phyloP scores from a whole-genome alignment of 495 filamentous ascomycete species.

The Neurospora sp. region DNA sequence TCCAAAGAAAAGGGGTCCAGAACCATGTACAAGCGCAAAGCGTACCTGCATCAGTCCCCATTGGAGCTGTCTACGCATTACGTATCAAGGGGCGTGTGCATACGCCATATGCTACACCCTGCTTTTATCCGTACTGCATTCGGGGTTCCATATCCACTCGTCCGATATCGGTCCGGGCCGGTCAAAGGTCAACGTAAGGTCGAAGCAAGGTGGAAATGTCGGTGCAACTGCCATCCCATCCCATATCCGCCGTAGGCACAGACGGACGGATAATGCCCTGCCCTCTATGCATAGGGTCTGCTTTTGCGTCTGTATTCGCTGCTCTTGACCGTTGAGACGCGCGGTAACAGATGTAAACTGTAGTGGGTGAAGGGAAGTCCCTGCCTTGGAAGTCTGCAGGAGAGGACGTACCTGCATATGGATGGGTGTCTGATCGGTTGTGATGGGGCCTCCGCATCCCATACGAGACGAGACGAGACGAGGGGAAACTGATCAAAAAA shows the following conservation, averaged over 20 bases:
- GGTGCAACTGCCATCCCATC: not conserved
- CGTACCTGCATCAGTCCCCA: not conserved
- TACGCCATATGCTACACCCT: not conserved
- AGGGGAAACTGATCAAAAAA: too few relatives aligned
- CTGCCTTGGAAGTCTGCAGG: not conserved
- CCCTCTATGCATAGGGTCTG: not conserved
- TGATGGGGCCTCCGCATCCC: not conserved
- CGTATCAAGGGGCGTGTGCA: not conserved
- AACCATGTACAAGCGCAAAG: not conserved
- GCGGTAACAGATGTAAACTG: too few relatives aligned
- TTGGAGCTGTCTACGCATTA: not conserved
- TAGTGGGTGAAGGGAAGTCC: too few relatives aligned
- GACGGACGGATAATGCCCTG: not conserved
- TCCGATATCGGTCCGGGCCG: not conserved
- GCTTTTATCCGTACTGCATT: not conserved
- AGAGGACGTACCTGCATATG: not conserved
- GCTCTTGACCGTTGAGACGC: too few relatives aligned
- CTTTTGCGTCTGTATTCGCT: not conserved
- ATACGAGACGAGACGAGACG: not conserved
- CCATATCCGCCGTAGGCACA: not conserved
- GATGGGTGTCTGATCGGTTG: too few relatives aligned
- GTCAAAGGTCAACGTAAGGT: not conserved
- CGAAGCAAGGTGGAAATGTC: not conserved
- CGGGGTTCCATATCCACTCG: not conserved
- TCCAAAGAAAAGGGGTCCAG: not conserved